Percentiles rank a stretch among this genome's conserved stretches.
phyloP scores from a whole-genome alignment of 2,329 filamentous ascomycete species.

The Microdochium paspali region DNA sequence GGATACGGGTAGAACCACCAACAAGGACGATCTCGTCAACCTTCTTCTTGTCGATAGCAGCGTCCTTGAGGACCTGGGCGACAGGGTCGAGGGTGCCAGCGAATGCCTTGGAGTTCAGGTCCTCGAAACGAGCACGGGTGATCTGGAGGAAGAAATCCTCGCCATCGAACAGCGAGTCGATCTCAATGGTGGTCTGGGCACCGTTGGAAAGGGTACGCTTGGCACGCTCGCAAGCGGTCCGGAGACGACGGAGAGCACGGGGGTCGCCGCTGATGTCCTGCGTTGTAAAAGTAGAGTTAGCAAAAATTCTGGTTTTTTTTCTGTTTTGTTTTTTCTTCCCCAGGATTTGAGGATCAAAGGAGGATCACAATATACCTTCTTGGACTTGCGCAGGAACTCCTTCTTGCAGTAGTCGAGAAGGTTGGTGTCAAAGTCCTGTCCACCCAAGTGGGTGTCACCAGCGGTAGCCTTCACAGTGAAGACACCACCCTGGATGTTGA shows the following conservation, averaged over 20 bases:
- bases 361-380: constrained; percentile 38
- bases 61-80: constrained; percentile 93
- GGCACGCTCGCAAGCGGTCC: constrained; percentile 97
- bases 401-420: constrained; percentile 95
- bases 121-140: constrained; percentile 98
- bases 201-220: constrained; percentile 98
- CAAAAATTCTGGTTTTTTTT: neutral
- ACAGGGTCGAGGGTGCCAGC: constrained; percentile 89
- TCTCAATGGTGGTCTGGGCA: constrained; percentile 95
- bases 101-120: constrained; percentile 94
- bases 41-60: constrained; percentile 92
- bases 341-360: neutral
- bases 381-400: constrained; percentile 76
- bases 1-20: constrained; percentile 97
- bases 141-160: constrained; percentile 97
- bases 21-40: constrained; percentile 96
- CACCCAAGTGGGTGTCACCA: constrained; percentile 94
- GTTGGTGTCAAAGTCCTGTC: constrained; percentile 94
- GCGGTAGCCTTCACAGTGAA: constrained; percentile 98
- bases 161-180: constrained; percentile 96
- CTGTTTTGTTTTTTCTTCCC: neutral
- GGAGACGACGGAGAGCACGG: constrained; percentile 88
- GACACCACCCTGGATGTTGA: constrained; percentile 98
- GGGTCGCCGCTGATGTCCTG: constrained; percentile 68
- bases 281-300: neutral